phyloP scores from a whole-genome alignment of 2,329 filamentous ascomycete species.

The Fusarium hostae region DNA sequence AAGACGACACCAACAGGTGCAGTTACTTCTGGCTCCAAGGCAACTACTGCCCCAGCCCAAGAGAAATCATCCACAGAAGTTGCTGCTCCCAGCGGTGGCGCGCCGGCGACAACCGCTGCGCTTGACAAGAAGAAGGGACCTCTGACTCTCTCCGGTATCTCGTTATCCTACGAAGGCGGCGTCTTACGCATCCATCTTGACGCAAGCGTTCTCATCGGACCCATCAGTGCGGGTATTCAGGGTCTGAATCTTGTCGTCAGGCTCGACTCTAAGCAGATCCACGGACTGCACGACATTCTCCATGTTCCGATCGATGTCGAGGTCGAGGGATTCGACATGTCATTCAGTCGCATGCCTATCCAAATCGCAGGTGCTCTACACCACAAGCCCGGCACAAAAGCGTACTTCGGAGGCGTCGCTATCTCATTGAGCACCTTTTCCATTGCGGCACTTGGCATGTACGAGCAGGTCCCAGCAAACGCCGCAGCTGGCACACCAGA shows the following conservation, averaged over 20 bases:
- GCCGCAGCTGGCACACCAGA: rapidly evolving
- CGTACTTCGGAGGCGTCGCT: not conserved
- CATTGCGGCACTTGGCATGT: not conserved
- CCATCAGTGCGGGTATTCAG: not conserved
- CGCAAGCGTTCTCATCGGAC: not conserved
- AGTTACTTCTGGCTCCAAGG: rapidly evolving
- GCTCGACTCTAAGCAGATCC: not conserved
- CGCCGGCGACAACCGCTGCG: rapidly evolving
- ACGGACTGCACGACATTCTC: rapidly evolving
- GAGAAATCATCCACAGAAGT: rapidly evolving
- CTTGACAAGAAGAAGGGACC: not conserved
- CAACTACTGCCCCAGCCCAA: rapidly evolving
- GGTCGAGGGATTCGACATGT: rapidly evolving
- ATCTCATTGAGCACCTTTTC: not conserved
- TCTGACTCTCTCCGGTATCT: not conserved
- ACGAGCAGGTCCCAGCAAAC: not conserved
- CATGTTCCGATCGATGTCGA: rapidly evolving
- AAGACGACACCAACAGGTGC: not conserved
- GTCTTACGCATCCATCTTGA: not conserved
- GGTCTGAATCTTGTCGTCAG: rapidly evolving
- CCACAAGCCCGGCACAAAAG: not conserved
- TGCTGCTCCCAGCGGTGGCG: rapidly evolving
- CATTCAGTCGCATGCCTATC: rapidly evolving
- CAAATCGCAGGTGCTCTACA: not conserved
- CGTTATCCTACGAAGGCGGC: rapidly evolving